Evolutionary conservation across 2,329 filamentous ascomycete species (phyloP).

Genomic region (Pestalotiopsis sp.): DNA sequence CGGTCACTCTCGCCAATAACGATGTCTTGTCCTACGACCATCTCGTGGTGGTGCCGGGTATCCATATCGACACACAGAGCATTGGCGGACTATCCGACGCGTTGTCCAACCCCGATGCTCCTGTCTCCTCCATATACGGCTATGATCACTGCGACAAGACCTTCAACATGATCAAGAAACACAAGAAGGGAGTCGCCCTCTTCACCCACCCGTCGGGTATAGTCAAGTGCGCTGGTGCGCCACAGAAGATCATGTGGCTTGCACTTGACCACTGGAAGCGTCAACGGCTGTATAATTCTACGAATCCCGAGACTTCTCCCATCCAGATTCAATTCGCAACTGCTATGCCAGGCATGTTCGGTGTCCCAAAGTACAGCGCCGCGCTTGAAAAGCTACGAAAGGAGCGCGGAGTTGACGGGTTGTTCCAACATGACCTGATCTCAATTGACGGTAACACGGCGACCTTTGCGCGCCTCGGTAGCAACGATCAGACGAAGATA

Average conservation of each 20-base stretch:
- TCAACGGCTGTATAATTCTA: slow-evolving; percentile 33
- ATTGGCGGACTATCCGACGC: slow-evolving; percentile 36
- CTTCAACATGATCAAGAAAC: slow-evolving; percentile 36
- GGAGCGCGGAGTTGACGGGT: slow-evolving; percentile 37
- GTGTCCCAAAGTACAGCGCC: slow-evolving; percentile 40
- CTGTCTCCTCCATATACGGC: slow-evolving; percentile 40
- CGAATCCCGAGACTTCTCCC: slow-evolving; percentile 23
- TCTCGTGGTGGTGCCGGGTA: slow-evolving; percentile 39
- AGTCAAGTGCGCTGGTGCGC: slow-evolving; percentile 42
- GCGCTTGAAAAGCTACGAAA: slow-evolving; percentile 36
- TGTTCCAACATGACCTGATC: slow-evolving; percentile 43
- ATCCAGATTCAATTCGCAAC: slow-evolving; percentile 35
- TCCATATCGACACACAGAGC: slow-evolving; percentile 37
- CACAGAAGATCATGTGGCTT: slow-evolving; percentile 45
- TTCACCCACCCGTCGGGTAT: slow-evolving; percentile 41
- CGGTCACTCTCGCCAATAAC: slow-evolving; percentile 36
- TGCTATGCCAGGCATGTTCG: slow-evolving; percentile 39
- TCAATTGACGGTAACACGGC: slow-evolving; percentile 36
- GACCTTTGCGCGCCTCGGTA: slow-evolving; percentile 37
- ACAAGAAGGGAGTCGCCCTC: slow-evolving; percentile 38
- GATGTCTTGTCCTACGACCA: slow-evolving; percentile 39
- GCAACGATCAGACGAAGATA: slow-evolving; percentile 31
- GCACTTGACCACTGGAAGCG: slow-evolving; percentile 40
- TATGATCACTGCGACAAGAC: slow-evolving; percentile 36
- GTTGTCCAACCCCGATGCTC: slow-evolving; percentile 33